Base-by-base conservation (phyloP, 805 yeast species). In the Clavispora santaluciae region DNA sequence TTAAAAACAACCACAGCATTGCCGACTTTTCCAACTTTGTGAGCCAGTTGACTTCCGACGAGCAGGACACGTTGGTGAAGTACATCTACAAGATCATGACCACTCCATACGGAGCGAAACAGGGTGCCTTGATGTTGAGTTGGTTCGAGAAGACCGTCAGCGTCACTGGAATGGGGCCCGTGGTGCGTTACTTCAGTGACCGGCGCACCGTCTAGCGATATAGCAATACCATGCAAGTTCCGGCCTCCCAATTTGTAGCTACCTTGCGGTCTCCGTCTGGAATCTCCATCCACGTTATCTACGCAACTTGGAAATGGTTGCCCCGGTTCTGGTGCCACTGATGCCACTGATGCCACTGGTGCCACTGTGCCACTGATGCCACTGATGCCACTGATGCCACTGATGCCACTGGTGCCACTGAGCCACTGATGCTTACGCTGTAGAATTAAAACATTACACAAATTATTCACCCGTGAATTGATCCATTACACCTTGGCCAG, bases 141-240 rank as follows among this genome's bases (percentile, higher is more conserved):
- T 93, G 99, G 99, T 87, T 83, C 59, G 97, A 91, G 52, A 89
- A 88, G 64, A 78, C 91, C 15, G 81, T 87, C 26, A 95, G 84
- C 46, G 67, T 77, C 16, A 78, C 90, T 12, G 98, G 98, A 15
- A 81, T 84, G 57, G 96, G 95, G 10, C 86, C 95, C 33, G 82
- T 93, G 51, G 86, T 86, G 38, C 79, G 96, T 53, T 89, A 80
- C 62, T 73, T 89, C 63, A 78, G 88, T 33, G 98, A 91, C 64
- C 79, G 95, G 67, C 76, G 93, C 59, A 77, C 87, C 5, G 83
- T 87, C 12, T 7, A 18, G 17, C 10, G 11, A 21, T 9, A 13
- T 13, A 12, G n/a, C n/a, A n/a, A n/a, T n/a, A n/a, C n/a, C n/a
- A n/a, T n/a, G n/a, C n/a, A n/a, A n/a, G n/a, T n/a, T n/a, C n/a